Conservation (phyloP, 768 basidiomycete species). For the Termitomyces sp. region DNA sequence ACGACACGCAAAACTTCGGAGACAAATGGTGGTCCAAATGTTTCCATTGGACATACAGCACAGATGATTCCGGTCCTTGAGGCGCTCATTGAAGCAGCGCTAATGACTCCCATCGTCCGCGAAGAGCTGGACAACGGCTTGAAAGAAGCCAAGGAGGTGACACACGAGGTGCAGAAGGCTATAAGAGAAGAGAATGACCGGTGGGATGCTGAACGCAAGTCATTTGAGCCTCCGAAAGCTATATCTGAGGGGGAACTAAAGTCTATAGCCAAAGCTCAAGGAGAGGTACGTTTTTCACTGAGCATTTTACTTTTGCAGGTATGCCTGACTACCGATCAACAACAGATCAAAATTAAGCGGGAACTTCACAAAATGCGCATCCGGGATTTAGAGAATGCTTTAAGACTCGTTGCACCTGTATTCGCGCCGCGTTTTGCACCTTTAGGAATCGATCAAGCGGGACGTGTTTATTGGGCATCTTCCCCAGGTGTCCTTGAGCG, state of each 20-base stretch:
- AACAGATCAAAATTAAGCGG: conserved; percentile 43
- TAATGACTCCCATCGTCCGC: conserved; percentile 42
- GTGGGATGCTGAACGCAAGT: conserved; percentile 44
- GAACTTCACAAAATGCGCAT: conserved; percentile 45
- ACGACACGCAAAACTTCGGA: conserved; percentile 31
- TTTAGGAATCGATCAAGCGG: conserved; percentile 66
- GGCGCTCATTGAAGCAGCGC: conserved; percentile 48
- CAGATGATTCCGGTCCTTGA: conserved; percentile 66
- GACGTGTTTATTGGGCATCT: conserved; percentile 63
- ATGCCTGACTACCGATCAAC: neutral
- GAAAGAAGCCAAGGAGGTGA: conserved; percentile 48
- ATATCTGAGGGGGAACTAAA: conserved; percentile 12
- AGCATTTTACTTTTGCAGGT: neutral
- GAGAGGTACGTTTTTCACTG: conserved; percentile 2
- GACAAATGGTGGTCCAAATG: conserved; percentile 6
- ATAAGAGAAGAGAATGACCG: conserved; percentile 51
- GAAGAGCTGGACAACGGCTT: conserved; percentile 57
- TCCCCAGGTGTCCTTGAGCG: conserved; percentile 55
- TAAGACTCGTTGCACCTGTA: conserved; percentile 40
- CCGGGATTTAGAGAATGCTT: conserved; percentile 45
- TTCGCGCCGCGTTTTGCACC: conserved; percentile 49
- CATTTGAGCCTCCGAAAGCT: conserved; percentile 15
- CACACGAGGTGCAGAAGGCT: conserved; percentile 46
- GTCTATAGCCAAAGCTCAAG: conserved; percentile 11
- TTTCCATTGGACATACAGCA: conserved; percentile 33